phyloP scores from a whole-genome alignment of 179 eudicot species.

The Actinidia arguta region DNA sequence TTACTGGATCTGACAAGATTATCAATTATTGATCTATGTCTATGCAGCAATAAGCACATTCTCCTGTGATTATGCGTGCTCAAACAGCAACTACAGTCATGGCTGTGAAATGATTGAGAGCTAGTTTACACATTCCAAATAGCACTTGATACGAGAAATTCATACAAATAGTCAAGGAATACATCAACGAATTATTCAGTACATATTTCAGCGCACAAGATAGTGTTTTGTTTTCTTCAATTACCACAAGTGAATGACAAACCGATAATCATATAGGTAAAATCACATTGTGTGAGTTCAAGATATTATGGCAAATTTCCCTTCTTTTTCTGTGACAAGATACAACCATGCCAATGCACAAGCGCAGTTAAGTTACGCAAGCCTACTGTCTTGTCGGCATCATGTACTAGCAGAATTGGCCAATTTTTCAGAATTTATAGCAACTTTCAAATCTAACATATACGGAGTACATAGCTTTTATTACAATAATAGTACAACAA shows the following conservation, averaged over 20 bases:
- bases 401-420: too few species aligned
- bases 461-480: too few species aligned
- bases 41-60: neutral
- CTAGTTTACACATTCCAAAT: neutral
- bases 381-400: neutral
- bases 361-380: conserved; percentile 1
- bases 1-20: neutral
- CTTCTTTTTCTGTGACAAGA: neutral
- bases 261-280: too few species aligned
- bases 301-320: neutral
- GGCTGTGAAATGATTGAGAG: neutral
- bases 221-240: conserved; percentile 3
- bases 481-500: neutral
- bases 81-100: neutral
- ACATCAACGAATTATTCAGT: neutral
- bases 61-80: neutral
- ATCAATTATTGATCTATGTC: neutral
- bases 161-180: neutral
- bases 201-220: neutral
- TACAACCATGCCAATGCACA: neutral
- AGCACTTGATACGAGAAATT: neutral
- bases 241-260: too few species aligned
- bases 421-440: neutral
- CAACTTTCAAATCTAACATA: too few species aligned
- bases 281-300: neutral